These are phyloP conservation scores for Ilex asprella DNA, from an alignment of 257 asterid genomes.

Conservation along the genomic window DNA sequence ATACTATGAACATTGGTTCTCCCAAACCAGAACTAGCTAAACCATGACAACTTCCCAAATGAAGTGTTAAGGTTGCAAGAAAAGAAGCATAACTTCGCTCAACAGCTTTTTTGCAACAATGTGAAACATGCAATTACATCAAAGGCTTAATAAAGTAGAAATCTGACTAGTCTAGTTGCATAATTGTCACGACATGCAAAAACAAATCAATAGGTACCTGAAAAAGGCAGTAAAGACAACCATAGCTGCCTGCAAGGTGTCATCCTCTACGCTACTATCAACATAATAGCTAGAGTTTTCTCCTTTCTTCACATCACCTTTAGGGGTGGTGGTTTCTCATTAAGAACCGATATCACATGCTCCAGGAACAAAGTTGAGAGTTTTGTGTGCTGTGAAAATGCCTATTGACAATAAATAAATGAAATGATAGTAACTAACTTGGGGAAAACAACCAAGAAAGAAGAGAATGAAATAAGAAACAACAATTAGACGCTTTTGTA, in stretches of 20 bases:
- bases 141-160: constrained; percentile 12
- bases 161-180: constrained; percentile 17
- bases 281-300: constrained; percentile 41
- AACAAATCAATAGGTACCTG: constrained; percentile 38
- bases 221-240: constrained; percentile 87
- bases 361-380: constrained; percentile 83
- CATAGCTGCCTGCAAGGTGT: constrained; percentile 74
- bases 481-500: not conserved
- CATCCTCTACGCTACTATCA: constrained; percentile 51
- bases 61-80: constrained; percentile 86
- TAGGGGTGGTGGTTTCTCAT: constrained; percentile 54
- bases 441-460: constrained; percentile 1
- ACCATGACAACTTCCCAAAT: constrained; percentile 82
- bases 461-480: not conserved
- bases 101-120: constrained; percentile 72
- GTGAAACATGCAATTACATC: constrained; percentile 10
- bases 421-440: too few relatives aligned
- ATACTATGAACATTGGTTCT: too few relatives aligned
- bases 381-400: constrained; percentile 81
- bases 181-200: constrained; percentile 53
- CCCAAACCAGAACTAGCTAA: constrained; percentile 64
- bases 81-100: constrained; percentile 89
- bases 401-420: too few relatives aligned
- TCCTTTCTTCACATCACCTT: constrained; percentile 46
- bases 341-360: constrained; percentile 71